These are phyloP conservation scores for Orbilia ellipsospora DNA, from an alignment of 2,329 filamentous ascomycete genomes.

Conservation along the genomic window DNA sequence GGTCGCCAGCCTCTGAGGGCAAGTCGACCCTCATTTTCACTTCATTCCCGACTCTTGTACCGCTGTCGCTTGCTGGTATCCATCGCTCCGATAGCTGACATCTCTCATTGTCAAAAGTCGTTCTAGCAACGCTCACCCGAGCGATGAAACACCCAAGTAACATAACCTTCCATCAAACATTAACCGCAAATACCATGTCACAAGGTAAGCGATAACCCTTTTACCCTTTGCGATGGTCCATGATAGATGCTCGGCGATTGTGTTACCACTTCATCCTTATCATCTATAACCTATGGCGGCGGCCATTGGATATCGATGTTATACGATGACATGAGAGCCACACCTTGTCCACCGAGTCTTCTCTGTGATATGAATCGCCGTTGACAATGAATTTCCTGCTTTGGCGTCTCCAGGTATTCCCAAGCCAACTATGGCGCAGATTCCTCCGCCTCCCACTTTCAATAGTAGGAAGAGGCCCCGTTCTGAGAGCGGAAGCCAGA, in stretches of 20 bases:
- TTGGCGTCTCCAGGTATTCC: constrained; percentile 32
- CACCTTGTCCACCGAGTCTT: not conserved
- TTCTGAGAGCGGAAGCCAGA: constrained; percentile 31
- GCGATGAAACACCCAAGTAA: constrained; percentile 45
- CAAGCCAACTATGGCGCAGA: constrained; percentile 39
- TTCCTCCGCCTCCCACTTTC: constrained; percentile 37
- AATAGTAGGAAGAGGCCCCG: constrained; percentile 40
- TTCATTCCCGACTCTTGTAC: not conserved
- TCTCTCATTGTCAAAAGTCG: constrained; percentile 17
- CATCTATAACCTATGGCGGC: not conserved
- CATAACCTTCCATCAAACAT: constrained; percentile 51
- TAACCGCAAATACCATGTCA: constrained; percentile 52
- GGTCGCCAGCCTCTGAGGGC: constrained; percentile 27
- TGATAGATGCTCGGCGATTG: no score
- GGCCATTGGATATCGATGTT: not conserved
- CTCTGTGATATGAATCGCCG: not conserved
- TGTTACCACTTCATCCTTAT: not conserved
- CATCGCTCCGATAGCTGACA: constrained; percentile 12
- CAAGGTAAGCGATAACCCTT: constrained; percentile 28
- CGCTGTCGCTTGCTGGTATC: not conserved
- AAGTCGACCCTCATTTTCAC: constrained; percentile 5
- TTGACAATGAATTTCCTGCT: not conserved
- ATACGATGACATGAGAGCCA: not conserved
- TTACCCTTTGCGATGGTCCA: not conserved
- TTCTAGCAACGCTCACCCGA: constrained; percentile 48